Evolutionary conservation across 768 basidiomycete genomes (phyloP), one percentile per base, ranked within the genome.

Genomic region (Rhizopogon vinicolor): DNA sequence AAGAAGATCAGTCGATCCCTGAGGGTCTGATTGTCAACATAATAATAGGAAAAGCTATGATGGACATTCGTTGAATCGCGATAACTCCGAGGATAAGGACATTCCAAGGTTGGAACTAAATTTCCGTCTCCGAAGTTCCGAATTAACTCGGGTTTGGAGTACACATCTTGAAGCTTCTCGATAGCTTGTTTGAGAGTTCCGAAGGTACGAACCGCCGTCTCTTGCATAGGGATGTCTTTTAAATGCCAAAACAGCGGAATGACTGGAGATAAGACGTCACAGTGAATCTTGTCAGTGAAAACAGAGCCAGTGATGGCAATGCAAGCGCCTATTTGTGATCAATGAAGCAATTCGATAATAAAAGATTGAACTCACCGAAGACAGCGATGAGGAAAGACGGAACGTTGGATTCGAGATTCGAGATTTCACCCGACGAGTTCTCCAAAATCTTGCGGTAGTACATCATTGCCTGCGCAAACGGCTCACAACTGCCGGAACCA

Each of bases 381-480:
- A 48, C 10, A 35, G 50, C 3, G 8, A 48, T 25, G 3, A 25
- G 35, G 14, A 54, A 50, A 37, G 31, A 51, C 8, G 12, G 29
- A 19, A 54, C 13, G 25, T 49, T 9, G 7, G 53, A 54, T 31
- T 50, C 19, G 29, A 12, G 22, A 18, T 14, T 19, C 7, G 10
- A 5, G 3, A 19, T 25, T 25, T 25, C 25, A 25, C 3, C 3
- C 25, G 25, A 25, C 25, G 25, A 25, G 2, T 25, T 3, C 25
- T 33, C 50, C 45, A 54, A 53, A 37, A 52, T 54, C 51, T 56
- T 45, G 22, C 57, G 53, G 44, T 58, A 66, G 40, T 60, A 63
- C 9, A 56, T 44, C 42, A 56, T 56, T n/a, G 61, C 55, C 57
- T 66, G 56, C 50, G 65, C 57, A 52, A 60, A 54, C 2, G 70